Conservation (phyloP, 2,329 filamentous ascomycete genomes). For the Macrophomina pseudophaseolina region DNA sequence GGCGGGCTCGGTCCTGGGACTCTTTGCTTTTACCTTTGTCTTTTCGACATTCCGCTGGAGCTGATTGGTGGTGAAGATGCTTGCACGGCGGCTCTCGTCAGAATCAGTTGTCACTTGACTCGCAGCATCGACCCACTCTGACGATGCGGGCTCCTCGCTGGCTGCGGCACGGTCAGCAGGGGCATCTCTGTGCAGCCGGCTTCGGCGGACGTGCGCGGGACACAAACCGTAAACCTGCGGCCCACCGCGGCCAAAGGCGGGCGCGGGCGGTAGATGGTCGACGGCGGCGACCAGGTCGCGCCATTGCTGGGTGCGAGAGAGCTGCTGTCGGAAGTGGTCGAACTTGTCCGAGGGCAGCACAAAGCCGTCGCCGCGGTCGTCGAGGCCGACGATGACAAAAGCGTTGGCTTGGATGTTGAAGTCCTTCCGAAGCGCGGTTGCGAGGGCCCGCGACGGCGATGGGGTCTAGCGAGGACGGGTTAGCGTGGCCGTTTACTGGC, state of each 20-base stretch:
- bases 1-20: conserved; percentile 9
- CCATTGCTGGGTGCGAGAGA: conserved; percentile 9
- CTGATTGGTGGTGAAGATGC: conserved; percentile 17
- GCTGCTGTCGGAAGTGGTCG: not conserved
- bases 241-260: conserved; percentile 10
- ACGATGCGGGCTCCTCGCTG: conserved; percentile 12
- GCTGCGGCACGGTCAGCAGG: conserved; percentile 26
- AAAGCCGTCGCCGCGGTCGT: conserved; percentile 22
- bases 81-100: conserved; percentile 25
- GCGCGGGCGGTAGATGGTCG: not conserved
- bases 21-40: conserved; percentile 17
- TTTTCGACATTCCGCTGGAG: conserved; percentile 12
- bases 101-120: conserved; percentile 25
- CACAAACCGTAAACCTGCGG: conserved; percentile 23
- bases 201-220: conserved; percentile 18
- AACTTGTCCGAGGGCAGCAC: conserved; percentile 17
- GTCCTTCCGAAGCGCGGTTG: conserved; percentile 12
- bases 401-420: conserved; percentile 18
- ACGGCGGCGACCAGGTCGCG: conserved; percentile 8
- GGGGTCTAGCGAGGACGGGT: conserved; percentile 22
- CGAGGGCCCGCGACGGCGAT: conserved; percentile 16
- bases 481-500: conserved; percentile 26
- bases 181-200: conserved; percentile 6
- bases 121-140: conserved; percentile 18
- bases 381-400: conserved; percentile 23